Evolutionary conservation across 192 early-diverging fungal genomes (phyloP), one percentile per base, ranked within the genome.

Genomic region (Thamnidium elegans): DNA sequence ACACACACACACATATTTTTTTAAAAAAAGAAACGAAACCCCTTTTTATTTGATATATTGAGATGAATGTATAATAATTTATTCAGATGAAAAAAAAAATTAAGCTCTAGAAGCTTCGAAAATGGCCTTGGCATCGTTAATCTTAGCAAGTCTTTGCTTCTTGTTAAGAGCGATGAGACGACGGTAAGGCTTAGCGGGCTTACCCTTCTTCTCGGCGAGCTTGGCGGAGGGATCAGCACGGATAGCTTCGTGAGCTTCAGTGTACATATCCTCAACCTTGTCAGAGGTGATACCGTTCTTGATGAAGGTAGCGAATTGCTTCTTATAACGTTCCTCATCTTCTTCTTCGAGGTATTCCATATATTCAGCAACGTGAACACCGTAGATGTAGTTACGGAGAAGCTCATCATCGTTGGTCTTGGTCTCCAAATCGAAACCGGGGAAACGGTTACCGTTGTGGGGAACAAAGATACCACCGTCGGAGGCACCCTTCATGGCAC

Each of bases 391-490:
- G 69, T 87, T 86, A 76, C 91, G 87, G 63, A 99, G 87, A 47
- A 91, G 77, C 81, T 97, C 95, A 67, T 93, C 84, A 73, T 99
- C 95, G 72, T 94, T 86, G 67, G 74, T 71, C 91, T 96, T 96
- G 69, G 82, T 72, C 76, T 89, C 87, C 52, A 81, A 69, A 83
- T 95, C 92, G 84, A 83, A 99, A 74, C 95, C 97, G 65, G 97
- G 95, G 92, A 99, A 97, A 77, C 97, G 91, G 77, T 86, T 86
- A 85, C 96, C 93, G 68, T 80, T 81, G 90, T 99, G 94, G 71
- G 97, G 97, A 75, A 99, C 88, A 80, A 87, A 89, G 74, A 99
- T 80, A 81, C 97, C 97, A 86, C 97, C 97, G 82, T 99, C 95
- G 63, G 91, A 94, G 66, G 95, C 97, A 87, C 97, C 97, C 91